Evolutionary conservation across 2,329 filamentous ascomycete genomes (phyloP).

Genomic region (Aspergillus brunneoviolaceus): DNA sequence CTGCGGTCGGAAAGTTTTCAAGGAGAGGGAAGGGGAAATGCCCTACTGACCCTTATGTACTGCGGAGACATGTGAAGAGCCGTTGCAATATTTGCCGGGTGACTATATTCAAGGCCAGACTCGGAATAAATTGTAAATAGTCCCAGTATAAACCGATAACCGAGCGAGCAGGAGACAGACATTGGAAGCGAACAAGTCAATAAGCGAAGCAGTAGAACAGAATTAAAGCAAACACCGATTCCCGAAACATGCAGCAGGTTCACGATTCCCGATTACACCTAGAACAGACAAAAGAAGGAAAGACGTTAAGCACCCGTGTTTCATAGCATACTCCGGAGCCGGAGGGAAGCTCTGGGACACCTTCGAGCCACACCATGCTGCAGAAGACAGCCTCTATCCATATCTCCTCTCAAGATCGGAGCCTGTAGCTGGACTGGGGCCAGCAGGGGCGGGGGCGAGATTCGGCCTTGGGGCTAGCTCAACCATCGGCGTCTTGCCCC

Average conservation of each 20-base stretch:
- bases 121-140: background rate
- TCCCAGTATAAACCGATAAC: background rate
- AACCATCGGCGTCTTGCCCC: conserved; percentile 31
- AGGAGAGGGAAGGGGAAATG: no score
- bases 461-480: conserved; percentile 31
- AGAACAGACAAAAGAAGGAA: background rate
- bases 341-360: no score
- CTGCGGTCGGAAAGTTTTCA: no score
- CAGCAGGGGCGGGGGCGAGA: conserved; percentile 22
- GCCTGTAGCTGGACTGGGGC: conserved; percentile 24
- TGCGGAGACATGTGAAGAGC: background rate
- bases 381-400: no score
- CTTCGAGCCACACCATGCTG: no score
- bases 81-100: background rate
- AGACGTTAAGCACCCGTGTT: background rate
- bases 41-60: background rate
- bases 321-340: no score
- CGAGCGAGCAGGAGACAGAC: background rate
- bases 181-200: background rate
- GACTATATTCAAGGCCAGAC: background rate
- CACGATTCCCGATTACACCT: background rate
- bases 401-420: conserved; percentile 33
- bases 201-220: conserved; percentile 3
- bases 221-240: background rate
- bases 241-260: background rate